phyloP scores from a whole-genome alignment of 768 basidiomycete species.

The Mycena metata region DNA sequence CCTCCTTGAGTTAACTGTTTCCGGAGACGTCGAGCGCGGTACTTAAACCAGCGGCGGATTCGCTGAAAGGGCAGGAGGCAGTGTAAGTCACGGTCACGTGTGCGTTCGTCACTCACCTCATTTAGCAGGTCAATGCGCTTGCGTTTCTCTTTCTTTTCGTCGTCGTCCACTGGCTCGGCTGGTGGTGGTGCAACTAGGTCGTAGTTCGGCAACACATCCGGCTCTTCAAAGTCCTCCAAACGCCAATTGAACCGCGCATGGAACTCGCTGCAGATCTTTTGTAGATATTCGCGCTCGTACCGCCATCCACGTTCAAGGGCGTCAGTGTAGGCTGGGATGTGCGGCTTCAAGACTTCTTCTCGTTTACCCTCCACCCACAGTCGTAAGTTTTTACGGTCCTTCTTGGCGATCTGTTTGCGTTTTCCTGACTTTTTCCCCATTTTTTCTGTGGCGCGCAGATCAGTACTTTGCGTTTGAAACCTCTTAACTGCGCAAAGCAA shows the following conservation, averaged over 20 bases:
- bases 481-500: too few relatives aligned
- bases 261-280: constrained; percentile 8
- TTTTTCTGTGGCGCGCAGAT: too few relatives aligned
- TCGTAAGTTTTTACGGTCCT: neutral
- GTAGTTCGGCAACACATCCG: neutral
- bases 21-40: neutral
- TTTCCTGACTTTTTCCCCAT: too few relatives aligned
- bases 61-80: neutral
- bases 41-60: neutral
- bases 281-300: neutral
- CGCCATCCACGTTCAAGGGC: constrained; percentile 1
- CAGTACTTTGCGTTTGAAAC: too few relatives aligned
- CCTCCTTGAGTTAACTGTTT: too few relatives aligned
- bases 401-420: neutral
- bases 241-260: constrained; percentile 16
- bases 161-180: neutral
- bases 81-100: neutral
- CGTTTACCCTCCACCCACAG: constrained; percentile 4
- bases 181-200: neutral
- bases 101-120: neutral
- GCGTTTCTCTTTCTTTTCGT: neutral
- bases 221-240: constrained; percentile 17
- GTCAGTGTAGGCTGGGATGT: neutral
- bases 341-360: neutral
- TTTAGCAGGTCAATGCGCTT: neutral